Evolutionary conservation across 2,329 filamentous ascomycete genomes (phyloP), one percentile per base, ranked within the genome.

Genomic region (Dryadomyces quercivorus): DNA sequence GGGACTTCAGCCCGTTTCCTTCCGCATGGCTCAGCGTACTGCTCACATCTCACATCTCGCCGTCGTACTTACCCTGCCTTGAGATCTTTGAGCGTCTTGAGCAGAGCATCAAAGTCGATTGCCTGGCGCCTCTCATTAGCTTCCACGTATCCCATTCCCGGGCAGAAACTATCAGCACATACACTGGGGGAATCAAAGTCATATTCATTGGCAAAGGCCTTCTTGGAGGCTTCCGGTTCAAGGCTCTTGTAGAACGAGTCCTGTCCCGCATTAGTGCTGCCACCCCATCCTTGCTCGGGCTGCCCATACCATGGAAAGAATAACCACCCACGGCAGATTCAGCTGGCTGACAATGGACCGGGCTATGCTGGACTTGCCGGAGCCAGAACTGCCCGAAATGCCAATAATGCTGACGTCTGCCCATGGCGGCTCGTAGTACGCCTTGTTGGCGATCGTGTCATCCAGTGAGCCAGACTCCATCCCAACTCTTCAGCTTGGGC

Each of bases 181-280:
- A 80, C 78, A 60, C 91, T 82, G 15, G 93, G 93, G 9, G 91
- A 84, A 67, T 98, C 93, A 70, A 98, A 96, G 66, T 98, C 93
- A 69, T 88, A 95, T 66, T 97, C 89, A 65, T 95, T 96, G 57
- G 73, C 73, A 69, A 96, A 95, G 0, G 93, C 93, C 62, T 81
- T 78, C 60, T 75, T 81, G 52, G 88, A 92, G 65, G 93, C 77
- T 64, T 91, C 90, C 2, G 83, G 76, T 18, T 81, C 86, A 61
- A 98, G 73, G 18, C 85, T 86, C 71, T 96, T 97, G 73, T 98
- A 98, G 70, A 95, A 98, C 13, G 92, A 96, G 70, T 98, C 93
- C 89, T 95, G 20, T 12, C 42, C 5, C 8, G 42, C 18, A 16
- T 44, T 16, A 44, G 42, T 3, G 26, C 26, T 31, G 26, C 26